Evolutionary conservation across 1,139 yeast species (phyloP), one percentile per base, ranked within the genome.

Genomic region (Protomyces inundatus): DNA sequence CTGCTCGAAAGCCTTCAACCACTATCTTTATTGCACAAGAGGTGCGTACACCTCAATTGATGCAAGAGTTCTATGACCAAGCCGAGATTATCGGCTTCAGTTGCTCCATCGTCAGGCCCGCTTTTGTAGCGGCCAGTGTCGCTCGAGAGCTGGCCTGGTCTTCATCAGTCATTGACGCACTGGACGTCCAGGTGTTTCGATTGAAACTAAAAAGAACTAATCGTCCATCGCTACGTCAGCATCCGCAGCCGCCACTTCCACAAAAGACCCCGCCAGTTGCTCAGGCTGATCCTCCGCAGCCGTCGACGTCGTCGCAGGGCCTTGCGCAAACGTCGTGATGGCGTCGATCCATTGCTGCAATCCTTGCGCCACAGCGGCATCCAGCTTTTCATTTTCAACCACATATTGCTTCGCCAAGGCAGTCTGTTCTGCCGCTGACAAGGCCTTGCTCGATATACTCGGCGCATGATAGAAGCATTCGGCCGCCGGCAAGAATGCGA

Each of bases 301-400:
- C 55, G 35, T 10, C 48, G 32, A 36, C 55, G 16, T 36, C 55
- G 14, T 2, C 6, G 16, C 42, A 6, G 30, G 16, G 34, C 72
- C 73, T 64, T 77, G 75, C 1, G 79, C 77, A 4, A 76, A 69
- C 6, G 77, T 76, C 54, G 76, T 72, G 10, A 77, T 70, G 3
- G 79, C 74, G 62, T 75, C 75, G 14, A 80, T 67, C 74, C 77
- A 76, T 4, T 70, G 68, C 7, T 73, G 74, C 46, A 79, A 71
- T 10, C 73, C 73, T 54, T 66, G 65, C 0, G 68, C 63, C 14
- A 72, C 71, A 16, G 72, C 59, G 2, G 65, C 66, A 16, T 68
- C 65, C 32, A 77, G 67, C 32, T 67, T 64, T 12, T 69, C 67
- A 14, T 69, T 70, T 65, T 75, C 77, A 1, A 66, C 66, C 23